Evolutionary conservation across 1,284 basidiomycete genomes (phyloP).

Genomic region (Inonotus hispidus): DNA sequence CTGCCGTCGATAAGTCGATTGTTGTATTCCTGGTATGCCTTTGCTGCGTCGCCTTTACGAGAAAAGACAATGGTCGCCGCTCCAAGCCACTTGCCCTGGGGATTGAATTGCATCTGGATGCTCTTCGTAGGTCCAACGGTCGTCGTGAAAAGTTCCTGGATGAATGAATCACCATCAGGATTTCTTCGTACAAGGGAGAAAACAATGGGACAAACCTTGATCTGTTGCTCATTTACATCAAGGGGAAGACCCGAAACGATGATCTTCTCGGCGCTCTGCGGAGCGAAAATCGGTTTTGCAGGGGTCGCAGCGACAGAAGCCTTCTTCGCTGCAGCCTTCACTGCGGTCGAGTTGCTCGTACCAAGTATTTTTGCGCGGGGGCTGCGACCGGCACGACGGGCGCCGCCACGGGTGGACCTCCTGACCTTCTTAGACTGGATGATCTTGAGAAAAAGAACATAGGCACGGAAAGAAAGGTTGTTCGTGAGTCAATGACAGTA

Average conservation of each 20-base stretch:
- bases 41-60: conserved; percentile 84
- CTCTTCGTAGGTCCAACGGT: conserved; percentile 87
- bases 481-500: conserved; percentile 19
- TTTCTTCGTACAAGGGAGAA: neutral
- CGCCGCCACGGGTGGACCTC: conserved; percentile 35
- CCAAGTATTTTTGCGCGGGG: conserved; percentile 49
- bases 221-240: conserved; percentile 93
- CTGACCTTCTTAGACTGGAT: conserved; percentile 55
- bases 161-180: neutral
- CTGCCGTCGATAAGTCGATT: conserved; percentile 99
- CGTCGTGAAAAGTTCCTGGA: conserved; percentile 85
- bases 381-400: conserved; percentile 39
- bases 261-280: conserved; percentile 71
- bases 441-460: conserved; percentile 47
- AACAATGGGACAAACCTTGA: conserved; percentile 59
- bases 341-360: conserved; percentile 42
- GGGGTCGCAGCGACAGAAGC: conserved; percentile 29
- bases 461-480: conserved; percentile 13
- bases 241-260: conserved; percentile 92
- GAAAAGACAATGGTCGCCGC: conserved; percentile 85
- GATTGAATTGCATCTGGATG: conserved; percentile 84
- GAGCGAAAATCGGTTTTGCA: conserved; percentile 30
- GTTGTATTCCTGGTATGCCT: conserved; percentile 94
- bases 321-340: conserved; percentile 32
- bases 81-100: conserved; percentile 84